Conservation (phyloP, 805 yeast species). For the Saccharomycopsis schoenii region DNA sequence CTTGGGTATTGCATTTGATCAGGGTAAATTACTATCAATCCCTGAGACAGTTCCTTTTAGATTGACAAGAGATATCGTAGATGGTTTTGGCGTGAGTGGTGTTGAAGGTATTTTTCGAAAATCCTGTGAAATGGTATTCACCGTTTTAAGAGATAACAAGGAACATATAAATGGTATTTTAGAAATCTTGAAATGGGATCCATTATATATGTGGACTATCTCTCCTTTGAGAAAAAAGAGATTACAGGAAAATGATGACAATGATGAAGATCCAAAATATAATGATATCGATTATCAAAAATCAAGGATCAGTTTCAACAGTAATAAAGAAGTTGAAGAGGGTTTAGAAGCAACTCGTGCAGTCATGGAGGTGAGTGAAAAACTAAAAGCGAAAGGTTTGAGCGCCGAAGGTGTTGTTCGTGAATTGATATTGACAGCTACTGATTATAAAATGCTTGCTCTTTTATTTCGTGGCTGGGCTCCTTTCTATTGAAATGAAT, state of each 20-base stretch:
- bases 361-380: slow-evolving; percentile 57
- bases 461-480: slow-evolving; percentile 79
- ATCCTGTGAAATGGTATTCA: slow-evolving; percentile 64
- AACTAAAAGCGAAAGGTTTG: slow-evolving; percentile 54
- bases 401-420: slow-evolving; percentile 80
- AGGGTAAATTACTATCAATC: slow-evolving; percentile 70
- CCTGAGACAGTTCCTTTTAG: slow-evolving; percentile 95
- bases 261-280: slow-evolving; percentile 7
- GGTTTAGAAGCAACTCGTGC: slow-evolving; percentile 77
- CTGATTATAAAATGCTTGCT: slow-evolving; percentile 56
- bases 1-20: slow-evolving; percentile 93
- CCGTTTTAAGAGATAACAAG: slow-evolving; percentile 52
- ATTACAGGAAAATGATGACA: slow-evolving; percentile 31
- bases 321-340: slow-evolving; percentile 23
- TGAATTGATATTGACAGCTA: slow-evolving; percentile 71
- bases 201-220: slow-evolving; percentile 83
- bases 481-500: slow-evolving; percentile 44
- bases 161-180: slow-evolving; percentile 71
- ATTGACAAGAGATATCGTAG: slow-evolving; percentile 79
- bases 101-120: slow-evolving; percentile 65
- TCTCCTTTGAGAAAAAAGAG: slow-evolving; percentile 60
- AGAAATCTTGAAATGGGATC: slow-evolving; percentile 85
- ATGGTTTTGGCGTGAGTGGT: slow-evolving; percentile 89
- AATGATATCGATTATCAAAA: neutral
- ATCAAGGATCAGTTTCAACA: neutral